Evolutionary conservation across 768 basidiomycete species (phyloP).

Genomic region (Udeniomyces megalosporus): DNA sequence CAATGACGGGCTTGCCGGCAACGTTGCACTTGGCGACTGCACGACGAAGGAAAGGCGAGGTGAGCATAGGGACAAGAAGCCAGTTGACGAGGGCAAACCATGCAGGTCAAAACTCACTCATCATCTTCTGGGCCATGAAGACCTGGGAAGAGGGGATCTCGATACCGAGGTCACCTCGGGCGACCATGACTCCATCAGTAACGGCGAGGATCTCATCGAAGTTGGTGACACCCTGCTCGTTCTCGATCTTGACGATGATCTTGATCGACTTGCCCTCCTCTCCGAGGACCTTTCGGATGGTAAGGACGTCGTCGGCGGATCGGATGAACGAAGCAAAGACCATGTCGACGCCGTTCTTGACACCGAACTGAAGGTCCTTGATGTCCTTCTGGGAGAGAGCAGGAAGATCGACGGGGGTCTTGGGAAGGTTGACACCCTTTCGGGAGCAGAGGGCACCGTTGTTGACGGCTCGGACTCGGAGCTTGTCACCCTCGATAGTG

Average conservation of each 20-base stretch:
- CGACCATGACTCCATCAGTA: conserved; percentile 98
- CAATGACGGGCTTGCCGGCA: conserved; percentile 92
- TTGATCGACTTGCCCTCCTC: conserved; percentile 91
- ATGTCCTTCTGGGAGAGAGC: conserved; percentile 94
- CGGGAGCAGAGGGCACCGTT: conserved; percentile 82
- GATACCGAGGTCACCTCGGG: conserved; percentile 96
- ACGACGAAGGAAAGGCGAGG: too few species aligned
- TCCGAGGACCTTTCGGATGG: conserved; percentile 85
- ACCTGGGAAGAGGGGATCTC: conserved; percentile 99
- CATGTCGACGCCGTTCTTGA: conserved; percentile 97
- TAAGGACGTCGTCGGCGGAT: conserved; percentile 77
- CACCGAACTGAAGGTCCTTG: conserved; percentile 79
- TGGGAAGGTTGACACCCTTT: conserved; percentile 98
- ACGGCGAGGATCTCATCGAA: conserved; percentile 95
- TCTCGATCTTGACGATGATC: conserved; percentile 99
- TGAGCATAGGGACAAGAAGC: not conserved
- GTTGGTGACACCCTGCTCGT: conserved; percentile 96
- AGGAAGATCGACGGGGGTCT: conserved; percentile 92
- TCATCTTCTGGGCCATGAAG: conserved; percentile 99
- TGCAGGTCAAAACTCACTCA: conserved; percentile 37
- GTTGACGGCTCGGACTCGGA: conserved; percentile 70
- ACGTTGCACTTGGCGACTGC: conserved; percentile 43
- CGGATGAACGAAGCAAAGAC: conserved; percentile 98
- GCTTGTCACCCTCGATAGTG: conserved; percentile 59
- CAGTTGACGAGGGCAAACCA: not conserved